Percentiles rank a stretch among this genome's conserved stretches.
Conservation (phyloP, 2,329 filamentous ascomycete genomes). For the Aspergillus sp. region DNA sequence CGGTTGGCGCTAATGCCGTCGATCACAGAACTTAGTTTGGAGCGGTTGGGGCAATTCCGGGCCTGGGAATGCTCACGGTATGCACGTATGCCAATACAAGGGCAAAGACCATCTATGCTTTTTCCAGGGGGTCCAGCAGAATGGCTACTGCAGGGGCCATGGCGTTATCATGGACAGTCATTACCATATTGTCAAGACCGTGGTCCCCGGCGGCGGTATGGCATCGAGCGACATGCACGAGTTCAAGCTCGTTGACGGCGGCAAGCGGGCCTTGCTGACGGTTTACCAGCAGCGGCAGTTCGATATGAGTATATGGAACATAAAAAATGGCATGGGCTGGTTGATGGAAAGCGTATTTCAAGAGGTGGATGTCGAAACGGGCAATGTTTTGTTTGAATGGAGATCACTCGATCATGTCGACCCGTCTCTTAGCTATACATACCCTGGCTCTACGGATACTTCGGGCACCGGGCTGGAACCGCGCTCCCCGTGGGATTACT, state of each 20-base stretch:
- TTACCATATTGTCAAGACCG: slow-evolving; percentile 51
- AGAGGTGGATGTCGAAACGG: slow-evolving; percentile 53
- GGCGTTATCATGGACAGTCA: slow-evolving; percentile 53
- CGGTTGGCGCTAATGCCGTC: neutral
- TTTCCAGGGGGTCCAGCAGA: slow-evolving; percentile 53
- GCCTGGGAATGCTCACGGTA: slow-evolving; percentile 50
- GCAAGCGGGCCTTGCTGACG: slow-evolving; percentile 42
- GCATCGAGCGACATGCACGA: slow-evolving; percentile 54
- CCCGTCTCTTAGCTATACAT: slow-evolving; percentile 48
- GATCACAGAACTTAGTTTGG: slow-evolving; percentile 48
- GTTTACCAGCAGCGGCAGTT: slow-evolving; percentile 46
- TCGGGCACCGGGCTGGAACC: slow-evolving; percentile 50
- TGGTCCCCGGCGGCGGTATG: slow-evolving; percentile 42
- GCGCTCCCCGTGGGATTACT: slow-evolving; percentile 47
- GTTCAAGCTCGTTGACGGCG: slow-evolving; percentile 49
- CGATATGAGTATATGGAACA: slow-evolving; percentile 48
- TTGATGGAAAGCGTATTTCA: slow-evolving; percentile 55
- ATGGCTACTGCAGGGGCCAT: slow-evolving; percentile 53
- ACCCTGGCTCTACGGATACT: slow-evolving; percentile 44
- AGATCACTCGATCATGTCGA: slow-evolving; percentile 51
- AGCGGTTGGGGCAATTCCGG: slow-evolving; percentile 51
- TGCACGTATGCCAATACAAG: slow-evolving; percentile 51
- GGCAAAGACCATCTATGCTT: slow-evolving; percentile 53
- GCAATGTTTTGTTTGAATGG: slow-evolving; percentile 51
- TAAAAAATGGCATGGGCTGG: slow-evolving; percentile 49